Evolutionary conservation across 2,329 filamentous ascomycete genomes (phyloP).

Genomic region (Aspergillus japonicus): DNA sequence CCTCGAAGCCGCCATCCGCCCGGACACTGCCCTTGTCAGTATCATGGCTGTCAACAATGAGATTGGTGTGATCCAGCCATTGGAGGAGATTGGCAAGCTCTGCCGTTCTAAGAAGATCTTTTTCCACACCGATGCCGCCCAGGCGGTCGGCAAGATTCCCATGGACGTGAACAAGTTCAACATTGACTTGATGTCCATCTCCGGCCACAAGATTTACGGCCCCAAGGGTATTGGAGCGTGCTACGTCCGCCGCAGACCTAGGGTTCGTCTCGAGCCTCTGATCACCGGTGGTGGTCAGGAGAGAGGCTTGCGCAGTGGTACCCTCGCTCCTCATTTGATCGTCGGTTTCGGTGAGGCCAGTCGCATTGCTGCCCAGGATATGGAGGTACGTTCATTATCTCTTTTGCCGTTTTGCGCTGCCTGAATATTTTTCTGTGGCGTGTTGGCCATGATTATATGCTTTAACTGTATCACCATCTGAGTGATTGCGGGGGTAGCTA

Average conservation of each 20-base stretch:
- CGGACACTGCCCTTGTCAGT: conserved; percentile 88
- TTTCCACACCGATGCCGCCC: conserved; percentile 95
- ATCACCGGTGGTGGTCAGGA: conserved; percentile 97
- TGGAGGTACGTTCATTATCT: conserved; percentile 66
- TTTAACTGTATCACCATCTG: conserved; percentile 70
- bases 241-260: conserved; percentile 86
- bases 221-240: conserved; percentile 97
- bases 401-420: conserved; percentile 18
- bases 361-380: conserved; percentile 83
- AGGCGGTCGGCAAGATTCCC: conserved; percentile 98
- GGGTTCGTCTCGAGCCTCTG: conserved; percentile 91
- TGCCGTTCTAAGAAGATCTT: conserved; percentile 92
- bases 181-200: conserved; percentile 97
- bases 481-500: conserved; percentile 60
- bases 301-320: conserved; percentile 89
- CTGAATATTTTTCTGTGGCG: conserved; percentile 5
- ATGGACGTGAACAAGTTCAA: conserved; percentile 97
- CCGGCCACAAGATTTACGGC: conserved; percentile 97
- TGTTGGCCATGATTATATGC: conserved; percentile 70
- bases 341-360: conserved; percentile 96
- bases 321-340: conserved; percentile 80
- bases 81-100: conserved; percentile 88
- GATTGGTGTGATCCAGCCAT: conserved; percentile 96
- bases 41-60: conserved; percentile 99
- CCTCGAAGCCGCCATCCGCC: conserved; percentile 82